A percentile compares a stretch with the other conserved stretches of the same genome.
These are phyloP conservation scores for Sideroxylon spinosum DNA, from an alignment of 179 eudicot genomes.

Conservation along the genomic window DNA sequence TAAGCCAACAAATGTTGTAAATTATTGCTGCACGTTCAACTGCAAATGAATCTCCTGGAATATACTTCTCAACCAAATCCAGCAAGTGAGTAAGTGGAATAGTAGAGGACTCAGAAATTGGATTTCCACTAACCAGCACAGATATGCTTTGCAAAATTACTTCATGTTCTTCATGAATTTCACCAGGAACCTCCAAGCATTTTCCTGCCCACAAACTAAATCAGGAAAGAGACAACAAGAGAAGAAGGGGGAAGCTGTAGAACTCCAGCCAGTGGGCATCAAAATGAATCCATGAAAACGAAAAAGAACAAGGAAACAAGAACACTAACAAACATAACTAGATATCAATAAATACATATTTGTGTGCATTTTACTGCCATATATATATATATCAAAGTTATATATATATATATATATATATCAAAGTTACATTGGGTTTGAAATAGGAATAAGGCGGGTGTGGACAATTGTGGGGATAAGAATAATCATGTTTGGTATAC, in stretches of 20 bases:
- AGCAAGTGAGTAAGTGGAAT: slow-evolving; percentile 29
- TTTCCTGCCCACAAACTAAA: slow-evolving; percentile 43
- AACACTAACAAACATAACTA: not conserved
- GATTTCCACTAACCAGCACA: slow-evolving; percentile 49
- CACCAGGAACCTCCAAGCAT: slow-evolving; percentile 38
- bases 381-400: too few species aligned
- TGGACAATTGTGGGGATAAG: too few species aligned
- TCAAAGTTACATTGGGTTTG: too few species aligned
- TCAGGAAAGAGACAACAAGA: slow-evolving; percentile 4
- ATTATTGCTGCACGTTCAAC: slow-evolving; percentile 61
- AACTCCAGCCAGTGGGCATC: not conserved
- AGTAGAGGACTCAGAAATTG: slow-evolving; percentile 38
- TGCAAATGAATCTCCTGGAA: slow-evolving; percentile 55
- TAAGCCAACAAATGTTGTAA: slow-evolving; percentile 58
- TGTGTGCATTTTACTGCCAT: not conserved
- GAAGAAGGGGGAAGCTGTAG: not conserved
- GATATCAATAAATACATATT: not conserved
- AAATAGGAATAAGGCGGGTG: too few species aligned
- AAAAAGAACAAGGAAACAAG: not conserved
- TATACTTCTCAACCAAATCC: slow-evolving; percentile 45
- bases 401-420: too few species aligned
- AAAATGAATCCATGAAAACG: not conserved
- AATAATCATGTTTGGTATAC: too few species aligned
- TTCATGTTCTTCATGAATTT: slow-evolving; percentile 46
- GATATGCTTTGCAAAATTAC: slow-evolving; percentile 50